Evolutionary conservation across 2,329 filamentous ascomycete species (phyloP).

Genomic region (Colletotrichum magnum): DNA sequence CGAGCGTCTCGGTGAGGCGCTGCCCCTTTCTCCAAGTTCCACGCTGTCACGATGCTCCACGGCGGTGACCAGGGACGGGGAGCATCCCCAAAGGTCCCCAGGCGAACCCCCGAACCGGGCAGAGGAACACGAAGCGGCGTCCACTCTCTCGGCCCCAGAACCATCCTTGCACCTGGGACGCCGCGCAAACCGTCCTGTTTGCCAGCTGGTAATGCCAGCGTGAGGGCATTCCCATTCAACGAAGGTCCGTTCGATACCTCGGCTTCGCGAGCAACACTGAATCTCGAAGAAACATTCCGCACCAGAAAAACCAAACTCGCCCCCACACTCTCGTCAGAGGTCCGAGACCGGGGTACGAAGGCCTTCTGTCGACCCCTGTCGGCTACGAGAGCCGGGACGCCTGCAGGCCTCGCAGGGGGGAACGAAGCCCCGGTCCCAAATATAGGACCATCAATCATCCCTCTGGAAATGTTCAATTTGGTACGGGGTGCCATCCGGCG

Average conservation of each 20-base stretch:
- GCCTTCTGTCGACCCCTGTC: slow-evolving; percentile 17
- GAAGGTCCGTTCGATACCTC: no score
- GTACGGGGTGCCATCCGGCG: slow-evolving; percentile 3
- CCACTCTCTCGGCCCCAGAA: slow-evolving; percentile 1
- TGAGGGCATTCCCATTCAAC: no score
- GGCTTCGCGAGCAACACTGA: no score
- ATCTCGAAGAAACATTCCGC: no score
- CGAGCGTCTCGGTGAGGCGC: slow-evolving; percentile 23
- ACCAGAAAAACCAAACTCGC: neutral
- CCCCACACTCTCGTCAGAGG: slow-evolving; percentile 11
- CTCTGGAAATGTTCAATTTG: neutral
- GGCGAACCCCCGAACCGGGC: slow-evolving; percentile 6
- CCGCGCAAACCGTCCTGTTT: neutral
- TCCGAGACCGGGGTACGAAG: slow-evolving; percentile 11
- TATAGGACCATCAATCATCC: slow-evolving; percentile 15
- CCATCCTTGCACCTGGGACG: slow-evolving; percentile 5
- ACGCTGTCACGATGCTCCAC: slow-evolving; percentile 10
- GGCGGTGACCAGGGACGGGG: slow-evolving; percentile 22
- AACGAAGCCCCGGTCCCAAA: slow-evolving; percentile 1
- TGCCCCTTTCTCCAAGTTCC: slow-evolving; percentile 17
- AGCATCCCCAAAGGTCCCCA: slow-evolving; percentile 22
- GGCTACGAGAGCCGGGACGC: slow-evolving; percentile 28
- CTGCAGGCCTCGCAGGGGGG: neutral
- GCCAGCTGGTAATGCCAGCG: neutral
- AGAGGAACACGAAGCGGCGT: slow-evolving; percentile 13